Conservation (phyloP, 1,284 basidiomycete genomes). For the Cryptococcus depauperatus region DNA sequence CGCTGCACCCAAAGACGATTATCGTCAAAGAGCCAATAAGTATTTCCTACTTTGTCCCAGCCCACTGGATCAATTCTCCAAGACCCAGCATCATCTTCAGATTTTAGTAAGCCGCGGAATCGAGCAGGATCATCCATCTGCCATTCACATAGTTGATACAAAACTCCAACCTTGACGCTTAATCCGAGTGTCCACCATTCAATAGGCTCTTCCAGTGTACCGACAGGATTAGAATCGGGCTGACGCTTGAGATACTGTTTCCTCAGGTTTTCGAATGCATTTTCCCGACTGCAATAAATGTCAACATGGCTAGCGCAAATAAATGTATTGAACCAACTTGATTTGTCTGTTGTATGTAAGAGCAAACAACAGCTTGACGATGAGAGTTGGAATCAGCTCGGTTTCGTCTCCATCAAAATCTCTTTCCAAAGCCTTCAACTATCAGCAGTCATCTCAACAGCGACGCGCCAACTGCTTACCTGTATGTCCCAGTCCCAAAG, state of each 20-base stretch:
- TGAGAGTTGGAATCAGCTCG: conserved; percentile 45
- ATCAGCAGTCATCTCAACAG: neutral
- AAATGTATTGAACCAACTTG: conserved; percentile 36
- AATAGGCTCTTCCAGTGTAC: conserved; percentile 37
- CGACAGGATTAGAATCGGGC: conserved; percentile 30
- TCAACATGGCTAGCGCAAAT: neutral
- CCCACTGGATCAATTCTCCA: conserved; percentile 52
- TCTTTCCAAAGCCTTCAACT: conserved; percentile 43
- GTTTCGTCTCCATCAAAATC: conserved; percentile 47
- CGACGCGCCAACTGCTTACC: conserved; percentile 18
- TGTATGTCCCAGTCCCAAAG: conserved; percentile 43
- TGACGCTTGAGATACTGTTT: conserved; percentile 42
- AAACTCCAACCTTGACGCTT: conserved; percentile 45
- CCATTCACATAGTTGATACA: conserved; percentile 52
- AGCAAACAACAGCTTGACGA: conserved; percentile 47
- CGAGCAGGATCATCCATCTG: conserved; percentile 49
- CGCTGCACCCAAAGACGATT: conserved; percentile 53
- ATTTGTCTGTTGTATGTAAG: conserved; percentile 49
- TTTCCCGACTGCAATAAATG: conserved; percentile 28
- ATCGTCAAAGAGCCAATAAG: conserved; percentile 52
- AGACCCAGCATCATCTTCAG: conserved; percentile 47
- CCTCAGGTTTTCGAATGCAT: conserved; percentile 40
- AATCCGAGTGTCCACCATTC: conserved; percentile 48
- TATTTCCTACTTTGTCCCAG: conserved; percentile 49
- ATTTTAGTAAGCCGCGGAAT: conserved; percentile 48